These are phyloP conservation scores for Pythium guiyangense DNA, from an alignment of 352 stramenopile species.

Conservation along the genomic window DNA sequence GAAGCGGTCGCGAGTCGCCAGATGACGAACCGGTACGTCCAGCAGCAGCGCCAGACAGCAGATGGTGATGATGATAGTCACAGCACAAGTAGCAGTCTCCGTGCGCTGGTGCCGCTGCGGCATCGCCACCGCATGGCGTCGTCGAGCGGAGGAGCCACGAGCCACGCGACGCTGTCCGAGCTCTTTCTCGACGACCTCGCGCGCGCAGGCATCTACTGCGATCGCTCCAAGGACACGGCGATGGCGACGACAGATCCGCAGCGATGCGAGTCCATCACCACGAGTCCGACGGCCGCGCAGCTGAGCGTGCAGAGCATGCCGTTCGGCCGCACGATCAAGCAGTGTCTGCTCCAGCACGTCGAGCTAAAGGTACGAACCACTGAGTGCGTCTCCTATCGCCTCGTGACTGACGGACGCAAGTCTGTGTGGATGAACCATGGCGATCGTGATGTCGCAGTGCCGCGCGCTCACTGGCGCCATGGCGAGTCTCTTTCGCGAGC, in stretches of 20 bases:
- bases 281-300: not conserved
- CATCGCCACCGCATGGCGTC: too few species aligned
- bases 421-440: not conserved
- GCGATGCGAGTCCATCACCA: too few species aligned
- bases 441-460: too few species aligned
- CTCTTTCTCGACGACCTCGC: constrained; percentile 7
- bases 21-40: constrained; percentile 56
- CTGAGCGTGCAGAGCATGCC: constrained; percentile 22
- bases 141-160: not conserved
- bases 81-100: constrained; percentile 5
- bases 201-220: not conserved
- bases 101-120: too few species aligned
- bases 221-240: not conserved
- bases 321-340: constrained; percentile 30
- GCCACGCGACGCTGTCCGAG: constrained; percentile 4
- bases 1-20: constrained; percentile 58
- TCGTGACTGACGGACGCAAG: not conserved
- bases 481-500: constrained; percentile 44
- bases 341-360: constrained; percentile 28
- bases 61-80: not conserved
- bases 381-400: too few species aligned
- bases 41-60: constrained; percentile 18
- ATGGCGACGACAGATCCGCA: too few species aligned
- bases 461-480: constrained; percentile 38
- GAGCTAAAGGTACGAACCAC: constrained; percentile 28